Conservation (phyloP, 2,329 filamentous ascomycete species). For the Aspergillus aculeatinus region DNA sequence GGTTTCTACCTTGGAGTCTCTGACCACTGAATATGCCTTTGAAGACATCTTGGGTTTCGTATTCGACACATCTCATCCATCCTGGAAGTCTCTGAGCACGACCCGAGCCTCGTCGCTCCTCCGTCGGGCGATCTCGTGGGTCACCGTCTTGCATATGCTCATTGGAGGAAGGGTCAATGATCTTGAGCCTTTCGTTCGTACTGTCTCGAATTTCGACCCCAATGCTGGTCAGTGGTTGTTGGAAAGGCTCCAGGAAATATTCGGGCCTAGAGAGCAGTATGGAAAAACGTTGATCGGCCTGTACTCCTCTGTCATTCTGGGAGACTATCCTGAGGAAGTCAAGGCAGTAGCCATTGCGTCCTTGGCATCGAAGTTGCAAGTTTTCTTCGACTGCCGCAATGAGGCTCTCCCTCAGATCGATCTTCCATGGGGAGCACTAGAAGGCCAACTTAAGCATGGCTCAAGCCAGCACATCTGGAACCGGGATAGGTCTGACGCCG, state of each 20-base stretch:
- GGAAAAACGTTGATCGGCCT: conserved; percentile 27
- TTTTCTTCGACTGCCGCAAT: conserved; percentile 22
- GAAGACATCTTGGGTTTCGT: conserved; percentile 27
- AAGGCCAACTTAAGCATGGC: conserved; percentile 26
- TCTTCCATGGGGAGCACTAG: conserved; percentile 30
- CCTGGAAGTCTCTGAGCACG: conserved; percentile 28
- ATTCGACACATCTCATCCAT: conserved; percentile 27
- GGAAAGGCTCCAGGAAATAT: conserved; percentile 29
- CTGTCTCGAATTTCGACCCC: conserved; percentile 31
- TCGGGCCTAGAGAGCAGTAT: conserved; percentile 24
- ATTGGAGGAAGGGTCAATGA: conserved; percentile 16
- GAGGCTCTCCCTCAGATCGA: conserved; percentile 21
- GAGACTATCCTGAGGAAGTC: conserved; percentile 25
- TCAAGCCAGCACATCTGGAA: conserved; percentile 31
- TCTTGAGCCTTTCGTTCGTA: conserved; percentile 24
- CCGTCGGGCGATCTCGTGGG: conserved; percentile 37
- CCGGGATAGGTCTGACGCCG: conserved; percentile 38
- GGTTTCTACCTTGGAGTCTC: conserved; percentile 19
- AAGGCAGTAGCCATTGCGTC: conserved; percentile 33
- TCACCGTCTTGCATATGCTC: conserved; percentile 26
- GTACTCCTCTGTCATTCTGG: conserved; percentile 33
- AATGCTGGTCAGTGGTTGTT: conserved; percentile 38
- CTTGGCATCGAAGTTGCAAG: conserved; percentile 35
- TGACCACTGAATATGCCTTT: conserved; percentile 28
- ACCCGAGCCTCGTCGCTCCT: conserved; percentile 38